Percentiles rank a stretch among this genome's conserved stretches.
phyloP scores from a whole-genome alignment of 2,329 filamentous ascomycete species.

The Teratosphaeria viscida region DNA sequence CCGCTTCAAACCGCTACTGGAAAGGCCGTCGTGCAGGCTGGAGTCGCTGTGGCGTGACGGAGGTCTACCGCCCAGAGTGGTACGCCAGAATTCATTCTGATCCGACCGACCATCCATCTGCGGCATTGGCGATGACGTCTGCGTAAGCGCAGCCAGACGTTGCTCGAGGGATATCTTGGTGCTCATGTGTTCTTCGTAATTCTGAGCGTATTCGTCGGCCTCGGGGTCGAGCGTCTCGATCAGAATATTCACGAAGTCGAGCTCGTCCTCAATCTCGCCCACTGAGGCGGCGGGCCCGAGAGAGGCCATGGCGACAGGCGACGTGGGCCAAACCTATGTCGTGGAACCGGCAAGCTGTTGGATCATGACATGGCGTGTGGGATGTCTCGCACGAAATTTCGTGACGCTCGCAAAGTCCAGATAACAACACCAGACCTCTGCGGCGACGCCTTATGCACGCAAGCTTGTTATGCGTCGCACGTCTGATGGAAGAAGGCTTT shows the following conservation, averaged over 20 bases:
- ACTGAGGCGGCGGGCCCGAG: not conserved
- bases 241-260: constrained; percentile 22
- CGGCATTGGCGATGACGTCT: constrained; percentile 1
- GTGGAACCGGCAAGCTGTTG: not conserved
- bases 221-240: constrained; percentile 22
- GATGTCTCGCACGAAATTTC: not conserved
- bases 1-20: constrained; percentile 3
- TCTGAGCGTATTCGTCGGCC: constrained; percentile 19
- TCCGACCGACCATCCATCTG: constrained; percentile 8
- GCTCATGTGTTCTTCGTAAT: constrained; percentile 12
- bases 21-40: constrained; percentile 4
- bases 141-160: constrained; percentile 6
- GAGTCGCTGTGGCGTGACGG: constrained; percentile 3
- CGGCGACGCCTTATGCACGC: not conserved
- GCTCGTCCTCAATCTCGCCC: constrained; percentile 24
- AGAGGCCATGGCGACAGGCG: not conserved
- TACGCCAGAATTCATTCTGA: constrained; percentile 8
- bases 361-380: not conserved
- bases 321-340: not conserved
- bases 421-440: not conserved
- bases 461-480: not conserved
- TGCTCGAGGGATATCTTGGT: constrained; percentile 14
- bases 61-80: constrained; percentile 11
- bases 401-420: not conserved
- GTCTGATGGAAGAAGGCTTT: not conserved